Evolutionary conservation across 148 eudicot species (phyloP).

Genomic region (Chenopodium berlandieri): DNA sequence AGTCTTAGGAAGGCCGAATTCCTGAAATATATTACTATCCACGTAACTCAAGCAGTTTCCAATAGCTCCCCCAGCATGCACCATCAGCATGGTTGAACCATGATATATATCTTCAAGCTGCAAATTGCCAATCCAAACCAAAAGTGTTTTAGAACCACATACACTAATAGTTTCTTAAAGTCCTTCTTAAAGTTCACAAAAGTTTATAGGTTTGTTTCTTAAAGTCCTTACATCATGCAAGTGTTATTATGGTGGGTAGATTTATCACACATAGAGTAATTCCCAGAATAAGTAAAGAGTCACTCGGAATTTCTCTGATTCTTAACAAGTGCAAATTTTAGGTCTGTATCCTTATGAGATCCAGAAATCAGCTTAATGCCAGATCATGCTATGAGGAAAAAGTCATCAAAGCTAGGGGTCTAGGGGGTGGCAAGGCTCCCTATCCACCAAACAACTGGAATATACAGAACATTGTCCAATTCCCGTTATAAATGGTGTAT

Average conservation of each 20-base stretch:
- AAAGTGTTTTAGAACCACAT: background rate
- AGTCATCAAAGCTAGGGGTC: no score
- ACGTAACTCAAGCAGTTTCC: slow-evolving; percentile 35
- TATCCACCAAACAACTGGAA: background rate
- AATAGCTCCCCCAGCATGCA: slow-evolving; percentile 41
- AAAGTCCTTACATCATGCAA: background rate
- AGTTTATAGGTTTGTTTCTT: background rate
- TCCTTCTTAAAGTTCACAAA: no score
- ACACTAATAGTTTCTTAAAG: background rate
- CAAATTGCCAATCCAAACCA: slow-evolving; percentile 11
- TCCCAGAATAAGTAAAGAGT: background rate
- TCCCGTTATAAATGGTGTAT: background rate
- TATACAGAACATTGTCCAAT: background rate
- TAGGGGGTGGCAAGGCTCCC: background rate
- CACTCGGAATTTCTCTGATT: background rate
- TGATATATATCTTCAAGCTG: slow-evolving; percentile 36
- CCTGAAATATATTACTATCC: slow-evolving; percentile 36
- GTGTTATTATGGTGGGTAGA: no score
- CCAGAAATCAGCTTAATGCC: background rate
- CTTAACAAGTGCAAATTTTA: background rate
- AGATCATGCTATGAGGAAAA: no score
- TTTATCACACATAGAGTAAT: background rate
- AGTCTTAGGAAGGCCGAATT: slow-evolving; percentile 36
- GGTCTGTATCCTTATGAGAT: background rate
- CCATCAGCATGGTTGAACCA: slow-evolving; percentile 66